Evolutionary conservation across 2,329 filamentous ascomycete genomes (phyloP), one percentile per base, ranked within the genome.

Genomic region (Dichotomopilus funicola): DNA sequence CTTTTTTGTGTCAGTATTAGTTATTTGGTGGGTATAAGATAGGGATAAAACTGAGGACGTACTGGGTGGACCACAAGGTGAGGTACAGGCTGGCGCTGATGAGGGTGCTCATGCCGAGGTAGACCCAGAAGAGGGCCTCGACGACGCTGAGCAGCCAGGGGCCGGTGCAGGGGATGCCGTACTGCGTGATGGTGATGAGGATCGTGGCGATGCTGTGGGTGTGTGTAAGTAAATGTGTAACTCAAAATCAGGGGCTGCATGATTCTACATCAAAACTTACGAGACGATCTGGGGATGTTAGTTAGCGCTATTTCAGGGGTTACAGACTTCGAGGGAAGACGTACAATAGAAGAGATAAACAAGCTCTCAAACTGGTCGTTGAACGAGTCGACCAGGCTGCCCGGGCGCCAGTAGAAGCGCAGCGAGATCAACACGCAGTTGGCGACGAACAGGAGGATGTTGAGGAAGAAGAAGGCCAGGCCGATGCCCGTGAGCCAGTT

Each of bases 161-260:
- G 0, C 82, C 86, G 4, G 77, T 76, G 52, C 78, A 70, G n/a
- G 78, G 75, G 5, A 83, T 74, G 0, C 88, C 89, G 66, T 91
- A 94, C 66, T 94, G 83, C 43, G 85, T 87, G 35, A 88, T 81
- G 61, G 90, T 92, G 64, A 89, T 89, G 62, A 90, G 74, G 35
- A 91, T 82, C 42, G 89, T 89, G 27, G 86, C 88, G 58, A 87
- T 78, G 31, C 53, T 61, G 36, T 48, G 3, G 41, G 9, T 6
- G 19, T 9, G 4, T 10, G 10, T 13, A 27, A 19, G 33, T 55
- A 13, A 49, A 37, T 37, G n/a, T 8, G 31, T 10, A 4, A 12
- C 1, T 13, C 33, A 2, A 4, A 40, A 4, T n/a, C 19, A 4
- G 1, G 19, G 3, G 10, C 0, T n/a, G 4, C 1, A 9, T 1